Percentiles rank a stretch among this genome's conserved stretches.
phyloP scores from a whole-genome alignment of 1,284 basidiomycete genomes.

The Marasmius fiardii region DNA sequence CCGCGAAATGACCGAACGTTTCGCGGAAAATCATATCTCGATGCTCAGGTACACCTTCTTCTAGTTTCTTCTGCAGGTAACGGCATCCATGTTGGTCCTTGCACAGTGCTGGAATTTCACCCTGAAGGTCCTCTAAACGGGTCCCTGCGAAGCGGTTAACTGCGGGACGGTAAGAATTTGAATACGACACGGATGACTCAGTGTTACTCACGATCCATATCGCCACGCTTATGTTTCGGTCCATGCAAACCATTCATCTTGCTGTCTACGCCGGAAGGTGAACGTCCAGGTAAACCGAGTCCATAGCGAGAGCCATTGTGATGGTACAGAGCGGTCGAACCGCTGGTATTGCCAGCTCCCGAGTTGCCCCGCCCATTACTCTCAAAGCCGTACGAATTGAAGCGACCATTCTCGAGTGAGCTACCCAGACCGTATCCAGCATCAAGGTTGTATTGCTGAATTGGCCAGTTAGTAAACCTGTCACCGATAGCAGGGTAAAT shows the following conservation, averaged over 20 bases:
- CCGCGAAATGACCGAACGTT: constrained; percentile 97
- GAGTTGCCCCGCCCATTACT: constrained; percentile 35
- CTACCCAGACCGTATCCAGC: constrained; percentile 54
- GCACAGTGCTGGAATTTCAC: constrained; percentile 91
- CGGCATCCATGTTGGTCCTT: constrained; percentile 99
- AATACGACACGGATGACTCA: constrained; percentile 13
- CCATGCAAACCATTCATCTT: constrained; percentile 90
- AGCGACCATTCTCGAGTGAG: constrained; percentile 50
- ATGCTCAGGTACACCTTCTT: constrained; percentile 92
- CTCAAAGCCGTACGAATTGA: constrained; percentile 67
- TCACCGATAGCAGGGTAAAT: not conserved
- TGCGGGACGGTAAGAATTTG: constrained; percentile 25
- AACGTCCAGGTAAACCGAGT: constrained; percentile 53
- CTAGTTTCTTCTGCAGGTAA: constrained; percentile 98
- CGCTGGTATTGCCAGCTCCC: constrained; percentile 50
- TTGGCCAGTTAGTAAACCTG: constrained; percentile 3
- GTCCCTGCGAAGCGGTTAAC: constrained; percentile 96
- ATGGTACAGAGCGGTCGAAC: constrained; percentile 79
- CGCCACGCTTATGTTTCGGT: constrained; percentile 90
- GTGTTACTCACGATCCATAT: constrained; percentile 85
- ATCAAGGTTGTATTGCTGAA: constrained; percentile 57
- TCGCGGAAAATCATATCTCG: constrained; percentile 99
- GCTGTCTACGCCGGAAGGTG: constrained; percentile 46
- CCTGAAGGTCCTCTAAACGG: constrained; percentile 91
- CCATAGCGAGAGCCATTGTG: constrained; percentile 78